phyloP scores from a whole-genome alignment of 1,139 yeast species.

The Candida albicans region DNA sequence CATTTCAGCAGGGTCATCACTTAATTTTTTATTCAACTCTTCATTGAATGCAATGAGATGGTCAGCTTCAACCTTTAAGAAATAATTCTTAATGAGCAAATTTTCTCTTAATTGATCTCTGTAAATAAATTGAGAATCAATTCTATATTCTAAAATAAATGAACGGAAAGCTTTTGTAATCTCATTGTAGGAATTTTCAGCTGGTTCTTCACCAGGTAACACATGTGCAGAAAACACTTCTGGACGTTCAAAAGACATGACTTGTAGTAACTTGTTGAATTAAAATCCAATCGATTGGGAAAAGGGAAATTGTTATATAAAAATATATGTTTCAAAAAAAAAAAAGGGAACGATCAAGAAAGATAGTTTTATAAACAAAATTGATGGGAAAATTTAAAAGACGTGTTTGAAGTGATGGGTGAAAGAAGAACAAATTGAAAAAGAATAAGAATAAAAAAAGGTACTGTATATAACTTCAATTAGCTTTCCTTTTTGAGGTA shows the following conservation, averaged over 20 bases:
- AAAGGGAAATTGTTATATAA: neutral
- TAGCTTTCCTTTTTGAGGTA: slow-evolving; percentile 22
- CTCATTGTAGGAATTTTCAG: slow-evolving; percentile 70
- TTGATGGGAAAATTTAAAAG: slow-evolving; percentile 4
- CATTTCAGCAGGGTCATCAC: slow-evolving; percentile 87
- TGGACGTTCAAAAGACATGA: slow-evolving; percentile 77
- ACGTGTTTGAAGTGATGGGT: neutral
- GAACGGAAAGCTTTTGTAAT: slow-evolving; percentile 76
- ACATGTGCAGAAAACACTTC: slow-evolving; percentile 84
- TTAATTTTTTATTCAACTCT: slow-evolving; percentile 77
- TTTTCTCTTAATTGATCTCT: slow-evolving; percentile 92
- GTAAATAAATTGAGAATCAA: slow-evolving; percentile 80
- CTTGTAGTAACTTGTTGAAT: neutral
- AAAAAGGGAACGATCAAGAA: neutral
- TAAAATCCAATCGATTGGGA: neutral
- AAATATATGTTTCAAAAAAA: neutral
- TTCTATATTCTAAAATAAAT: slow-evolving; percentile 83
- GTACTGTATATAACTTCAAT: slow-evolving; percentile 10
- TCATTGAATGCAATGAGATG: slow-evolving; percentile 88
- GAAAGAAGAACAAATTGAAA: slow-evolving; percentile 7
- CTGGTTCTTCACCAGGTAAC: slow-evolving; percentile 74
- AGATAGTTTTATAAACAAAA: neutral
- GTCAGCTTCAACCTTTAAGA: slow-evolving; percentile 74
- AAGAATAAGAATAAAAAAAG: slow-evolving; percentile 7
- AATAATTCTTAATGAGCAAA: slow-evolving; percentile 72